Evolutionary conservation across 2,329 filamentous ascomycete species (phyloP).

Genomic region (Fusarium sp.): DNA sequence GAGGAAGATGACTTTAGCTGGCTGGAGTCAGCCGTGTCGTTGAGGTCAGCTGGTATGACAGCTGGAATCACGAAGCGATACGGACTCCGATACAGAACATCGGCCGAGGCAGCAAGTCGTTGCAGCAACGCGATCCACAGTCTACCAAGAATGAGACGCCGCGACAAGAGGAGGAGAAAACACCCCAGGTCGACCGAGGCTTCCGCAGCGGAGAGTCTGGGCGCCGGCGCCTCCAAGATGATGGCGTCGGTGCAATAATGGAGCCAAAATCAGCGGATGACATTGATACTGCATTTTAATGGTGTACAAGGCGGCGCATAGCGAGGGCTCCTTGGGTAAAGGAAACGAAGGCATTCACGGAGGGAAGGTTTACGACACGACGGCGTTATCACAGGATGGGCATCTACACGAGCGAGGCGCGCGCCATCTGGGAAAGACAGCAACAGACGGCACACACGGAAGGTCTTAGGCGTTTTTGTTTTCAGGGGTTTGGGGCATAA

Average conservation of each 20-base stretch:
- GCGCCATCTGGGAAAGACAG: conserved; percentile 19
- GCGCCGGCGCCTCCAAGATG: conserved; percentile 11
- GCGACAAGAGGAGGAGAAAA: conserved; percentile 37
- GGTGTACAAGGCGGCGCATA: conserved; percentile 16
- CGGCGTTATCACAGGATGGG: conserved; percentile 34
- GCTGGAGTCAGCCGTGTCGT: conserved; percentile 33
- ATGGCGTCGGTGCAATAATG: conserved; percentile 6
- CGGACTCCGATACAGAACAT: conserved; percentile 38
- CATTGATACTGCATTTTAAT: neutral
- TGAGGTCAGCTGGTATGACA: conserved; percentile 11
- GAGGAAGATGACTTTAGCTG: conserved; percentile 42
- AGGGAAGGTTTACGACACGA: conserved; percentile 14
- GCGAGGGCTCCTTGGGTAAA: conserved; percentile 11
- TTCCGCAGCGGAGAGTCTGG: conserved; percentile 2
- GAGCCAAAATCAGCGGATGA: neutral
- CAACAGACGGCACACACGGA: conserved; percentile 3
- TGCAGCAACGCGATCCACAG: conserved; percentile 41
- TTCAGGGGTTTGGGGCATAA: neutral
- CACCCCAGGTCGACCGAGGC: conserved; percentile 12
- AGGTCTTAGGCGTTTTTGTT: conserved; percentile 26
- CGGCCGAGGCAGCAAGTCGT: conserved; percentile 38
- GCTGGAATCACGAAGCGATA: conserved; percentile 38
- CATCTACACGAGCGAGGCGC: conserved; percentile 39
- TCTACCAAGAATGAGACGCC: conserved; percentile 43
- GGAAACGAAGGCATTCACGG: neutral